phyloP scores from a whole-genome alignment of 768 basidiomycete species.

The Dacryopinax primogenitus region DNA sequence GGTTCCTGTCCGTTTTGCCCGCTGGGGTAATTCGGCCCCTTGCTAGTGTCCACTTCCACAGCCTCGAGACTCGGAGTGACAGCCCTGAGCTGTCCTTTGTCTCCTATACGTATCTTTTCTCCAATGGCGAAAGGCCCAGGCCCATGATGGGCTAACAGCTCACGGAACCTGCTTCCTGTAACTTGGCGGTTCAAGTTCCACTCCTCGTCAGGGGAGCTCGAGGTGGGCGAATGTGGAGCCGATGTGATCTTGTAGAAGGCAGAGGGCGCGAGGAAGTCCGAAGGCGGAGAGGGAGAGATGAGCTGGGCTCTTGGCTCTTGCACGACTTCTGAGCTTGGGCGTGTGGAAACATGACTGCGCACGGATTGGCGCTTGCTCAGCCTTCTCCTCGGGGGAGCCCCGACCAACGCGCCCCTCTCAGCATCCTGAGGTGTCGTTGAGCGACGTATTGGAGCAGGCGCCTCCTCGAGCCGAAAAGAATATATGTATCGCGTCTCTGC shows the following conservation, averaged over 20 bases:
- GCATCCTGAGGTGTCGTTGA: conserved; percentile 46
- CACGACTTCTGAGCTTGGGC: neutral
- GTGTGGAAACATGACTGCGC: neutral
- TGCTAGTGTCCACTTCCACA: neutral
- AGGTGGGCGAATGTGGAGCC: neutral
- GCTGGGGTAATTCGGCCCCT: neutral
- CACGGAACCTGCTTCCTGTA: neutral
- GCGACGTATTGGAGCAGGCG: conserved; percentile 44
- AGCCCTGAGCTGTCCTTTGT: neutral
- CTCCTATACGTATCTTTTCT: neutral
- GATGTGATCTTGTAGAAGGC: conserved; percentile 5
- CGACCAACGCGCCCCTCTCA: neutral
- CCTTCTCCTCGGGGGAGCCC: neutral
- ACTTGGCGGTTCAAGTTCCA: neutral
- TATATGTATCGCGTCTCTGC: conserved; percentile 67
- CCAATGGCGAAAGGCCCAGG: neutral
- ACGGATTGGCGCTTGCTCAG: neutral
- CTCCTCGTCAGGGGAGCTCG: neutral
- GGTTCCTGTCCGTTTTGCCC: neutral
- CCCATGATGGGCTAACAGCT: neutral
- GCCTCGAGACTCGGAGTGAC: neutral
- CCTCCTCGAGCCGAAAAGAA: conserved; percentile 44
- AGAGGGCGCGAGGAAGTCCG: neutral
- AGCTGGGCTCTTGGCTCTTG: neutral
- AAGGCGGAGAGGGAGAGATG: neutral